phyloP scores from a whole-genome alignment of 805 yeast species.

The Yarrowia sp. region DNA sequence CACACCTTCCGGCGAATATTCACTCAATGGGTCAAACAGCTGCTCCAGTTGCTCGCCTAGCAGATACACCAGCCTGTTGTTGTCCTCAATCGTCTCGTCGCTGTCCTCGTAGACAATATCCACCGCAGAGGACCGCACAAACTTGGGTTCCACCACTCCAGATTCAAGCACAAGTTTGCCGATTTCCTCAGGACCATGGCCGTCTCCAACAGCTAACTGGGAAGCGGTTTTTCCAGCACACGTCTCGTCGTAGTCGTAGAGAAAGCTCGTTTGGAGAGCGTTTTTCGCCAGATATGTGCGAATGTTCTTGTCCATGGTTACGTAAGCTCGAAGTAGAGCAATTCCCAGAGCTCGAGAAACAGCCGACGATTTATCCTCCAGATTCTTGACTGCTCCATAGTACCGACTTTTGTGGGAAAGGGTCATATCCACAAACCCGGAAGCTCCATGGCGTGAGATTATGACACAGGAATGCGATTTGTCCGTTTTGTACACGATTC shows the following conservation, averaged over 20 bases:
- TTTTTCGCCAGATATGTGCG: slow-evolving; percentile 40
- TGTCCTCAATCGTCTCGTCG: slow-evolving; percentile 62
- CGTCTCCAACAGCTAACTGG: slow-evolving; percentile 61
- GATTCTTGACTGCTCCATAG: slow-evolving; percentile 79
- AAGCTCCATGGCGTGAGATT: slow-evolving; percentile 62
- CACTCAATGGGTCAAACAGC: slow-evolving; percentile 85
- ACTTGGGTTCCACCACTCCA: slow-evolving; percentile 63
- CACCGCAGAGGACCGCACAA: slow-evolving; percentile 60
- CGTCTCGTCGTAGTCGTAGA: slow-evolving; percentile 74
- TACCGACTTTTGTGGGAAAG: slow-evolving; percentile 67
- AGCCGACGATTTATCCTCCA: slow-evolving; percentile 60
- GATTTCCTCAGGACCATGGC: slow-evolving; percentile 61
- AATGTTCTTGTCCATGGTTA: slow-evolving; percentile 56
- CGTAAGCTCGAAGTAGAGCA: slow-evolving; percentile 69
- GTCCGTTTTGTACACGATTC: slow-evolving; percentile 48
- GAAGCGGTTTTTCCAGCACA: slow-evolving; percentile 83
- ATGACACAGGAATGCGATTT: slow-evolving; percentile 47
- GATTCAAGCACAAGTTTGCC: slow-evolving; percentile 63
- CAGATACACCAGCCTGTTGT: slow-evolving; percentile 75
- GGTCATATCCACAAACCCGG: slow-evolving; percentile 64
- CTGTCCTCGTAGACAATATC: slow-evolving; percentile 77
- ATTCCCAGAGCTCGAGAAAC: slow-evolving; percentile 81
- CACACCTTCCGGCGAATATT: slow-evolving; percentile 89
- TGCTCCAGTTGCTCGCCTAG: slow-evolving; percentile 88
- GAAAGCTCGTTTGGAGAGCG: slow-evolving; percentile 6